These are phyloP conservation scores for Euphorbia peplus DNA, from an alignment of 345 rosid species.

Conservation along the genomic window DNA sequence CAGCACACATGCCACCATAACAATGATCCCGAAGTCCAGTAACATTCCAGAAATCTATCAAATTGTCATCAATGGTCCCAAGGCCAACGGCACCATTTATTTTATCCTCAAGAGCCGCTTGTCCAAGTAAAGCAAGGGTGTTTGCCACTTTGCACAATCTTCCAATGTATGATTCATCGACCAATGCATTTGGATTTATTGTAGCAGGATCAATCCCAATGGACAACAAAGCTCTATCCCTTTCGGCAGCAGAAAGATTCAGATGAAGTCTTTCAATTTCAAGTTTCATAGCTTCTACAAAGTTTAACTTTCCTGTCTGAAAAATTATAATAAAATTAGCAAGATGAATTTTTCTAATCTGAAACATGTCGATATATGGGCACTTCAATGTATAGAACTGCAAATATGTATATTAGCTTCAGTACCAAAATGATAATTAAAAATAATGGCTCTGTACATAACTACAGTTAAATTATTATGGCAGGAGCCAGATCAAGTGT, in stretches of 20 bases:
- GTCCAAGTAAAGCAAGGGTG: constrained; percentile 73
- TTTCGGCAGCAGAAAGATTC: constrained; percentile 93
- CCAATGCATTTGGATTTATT: constrained; percentile 74
- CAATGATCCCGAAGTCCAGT: constrained; percentile 59
- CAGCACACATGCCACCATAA: constrained; percentile 63
- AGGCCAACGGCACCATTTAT: constrained; percentile 73
- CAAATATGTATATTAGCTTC: background rate
- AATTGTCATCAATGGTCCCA: constrained; percentile 49
- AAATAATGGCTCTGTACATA: background rate
- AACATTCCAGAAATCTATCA: constrained; percentile 81
- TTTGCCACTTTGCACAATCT: constrained; percentile 69
- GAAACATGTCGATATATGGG: constrained; percentile 10
- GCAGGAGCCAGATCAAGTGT: background rate
- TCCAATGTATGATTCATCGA: constrained; percentile 64
- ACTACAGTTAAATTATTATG: background rate
- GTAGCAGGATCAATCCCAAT: constrained; percentile 92
- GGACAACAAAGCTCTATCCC: constrained; percentile 89
- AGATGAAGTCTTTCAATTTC: constrained; percentile 86
- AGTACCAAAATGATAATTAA: background rate
- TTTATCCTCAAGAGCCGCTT: constrained; percentile 83
- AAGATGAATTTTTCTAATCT: constrained; percentile 3
- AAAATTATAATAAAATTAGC: constrained; percentile 15
- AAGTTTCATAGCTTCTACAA: constrained; percentile 72
- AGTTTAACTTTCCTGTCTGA: constrained; percentile 71
- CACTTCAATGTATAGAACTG: background rate